These are phyloP conservation scores for Apiotrichum akiyoshidainum DNA, from an alignment of 1,284 basidiomycete genomes.

Conservation along the genomic window DNA sequence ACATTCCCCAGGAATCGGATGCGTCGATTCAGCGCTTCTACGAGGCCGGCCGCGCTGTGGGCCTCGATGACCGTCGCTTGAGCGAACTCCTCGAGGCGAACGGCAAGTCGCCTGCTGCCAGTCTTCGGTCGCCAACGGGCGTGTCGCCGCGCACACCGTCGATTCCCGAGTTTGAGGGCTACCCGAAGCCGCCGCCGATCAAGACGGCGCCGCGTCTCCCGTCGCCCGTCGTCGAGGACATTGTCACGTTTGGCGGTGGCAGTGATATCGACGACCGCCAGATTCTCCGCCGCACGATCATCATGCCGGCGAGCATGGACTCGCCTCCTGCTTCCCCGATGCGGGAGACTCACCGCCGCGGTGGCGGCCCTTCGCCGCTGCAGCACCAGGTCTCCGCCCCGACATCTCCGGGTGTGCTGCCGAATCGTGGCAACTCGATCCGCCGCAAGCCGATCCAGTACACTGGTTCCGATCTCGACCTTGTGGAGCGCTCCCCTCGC, in stretches of 20 bases:
- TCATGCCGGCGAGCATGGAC: constrained; percentile 23
- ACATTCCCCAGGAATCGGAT: neutral
- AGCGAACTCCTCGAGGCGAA: constrained; percentile 36
- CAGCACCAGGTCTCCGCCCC: neutral
- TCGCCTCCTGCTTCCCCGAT: constrained; percentile 13
- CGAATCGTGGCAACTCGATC: constrained; percentile 23
- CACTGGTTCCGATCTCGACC: constrained; percentile 35
- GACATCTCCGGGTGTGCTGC: neutral
- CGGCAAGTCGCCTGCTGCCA: constrained; percentile 15
- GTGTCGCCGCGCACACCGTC: constrained; percentile 10
- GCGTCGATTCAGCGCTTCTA: constrained; percentile 30
- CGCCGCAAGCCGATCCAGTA: constrained; percentile 43
- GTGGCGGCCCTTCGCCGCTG: constrained; percentile 7
- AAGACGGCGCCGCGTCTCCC: constrained; percentile 6
- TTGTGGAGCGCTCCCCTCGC: constrained; percentile 25
- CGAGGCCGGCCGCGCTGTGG: constrained; percentile 39
- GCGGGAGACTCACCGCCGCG: neutral
- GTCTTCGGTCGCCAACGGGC: constrained; percentile 3
- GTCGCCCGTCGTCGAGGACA: constrained; percentile 14
- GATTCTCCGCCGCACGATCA: constrained; percentile 36
- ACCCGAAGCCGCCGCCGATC: neutral
- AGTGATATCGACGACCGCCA: neutral
- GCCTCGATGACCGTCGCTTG: constrained; percentile 36
- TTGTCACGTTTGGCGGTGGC: constrained; percentile 3
- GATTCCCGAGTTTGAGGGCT: neutral